Base-by-base conservation (phyloP, 148 eudicot genomes). In the Diospyros kaki region DNA sequence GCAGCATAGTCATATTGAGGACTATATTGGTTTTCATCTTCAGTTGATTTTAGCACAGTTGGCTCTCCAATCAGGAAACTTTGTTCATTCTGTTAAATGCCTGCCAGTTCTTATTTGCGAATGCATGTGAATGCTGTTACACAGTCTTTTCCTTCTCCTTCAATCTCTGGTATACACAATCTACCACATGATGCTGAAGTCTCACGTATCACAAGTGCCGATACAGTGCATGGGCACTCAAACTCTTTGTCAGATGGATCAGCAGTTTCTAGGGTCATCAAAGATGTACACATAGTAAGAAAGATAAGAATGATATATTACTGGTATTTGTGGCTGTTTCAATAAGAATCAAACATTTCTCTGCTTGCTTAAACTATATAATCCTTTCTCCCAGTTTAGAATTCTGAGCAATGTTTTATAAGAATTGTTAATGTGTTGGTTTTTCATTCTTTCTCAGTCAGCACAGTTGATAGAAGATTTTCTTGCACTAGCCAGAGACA, bases 241-340 rank as follows among this genome's bases (percentile, higher is more conserved):
- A 80, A 75, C 77, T 79, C 84, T 66, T 75, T 74, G 50, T 54
- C 66, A 11, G 51, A 62, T 72, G 70, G 55, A 46, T 68, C 56
- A 28, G 61, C 68, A 9, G 68, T 79, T 18, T 73, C 74, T 60
- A 75, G 15, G 42, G 75, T 51, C 74, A 87, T 89, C 48, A 85
- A 81, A 78, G 80, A 89, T 68, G 79, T 89, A 64, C 88, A 86
- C 78, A 82, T 86, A 15, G 90, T 87, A 89, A 89, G 87, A 75
- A 75, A 9, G 45, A 6, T 8, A 59, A 59, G 5, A 61, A 73
- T 56, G 60, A n/a, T 14, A 53, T 52, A n/a, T 64, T 41, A 7
- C 46, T 18, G 28, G 28, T 68, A 14, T 9, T 2, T 46, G 3
- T 71, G 50, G 8, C 52, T 69, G 39, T 53, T 12, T 28, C 28